Percentiles rank a stretch among this genome's conserved stretches.
phyloP scores from a whole-genome alignment of 2,329 filamentous ascomycete genomes.

The Fusarium sp. region DNA sequence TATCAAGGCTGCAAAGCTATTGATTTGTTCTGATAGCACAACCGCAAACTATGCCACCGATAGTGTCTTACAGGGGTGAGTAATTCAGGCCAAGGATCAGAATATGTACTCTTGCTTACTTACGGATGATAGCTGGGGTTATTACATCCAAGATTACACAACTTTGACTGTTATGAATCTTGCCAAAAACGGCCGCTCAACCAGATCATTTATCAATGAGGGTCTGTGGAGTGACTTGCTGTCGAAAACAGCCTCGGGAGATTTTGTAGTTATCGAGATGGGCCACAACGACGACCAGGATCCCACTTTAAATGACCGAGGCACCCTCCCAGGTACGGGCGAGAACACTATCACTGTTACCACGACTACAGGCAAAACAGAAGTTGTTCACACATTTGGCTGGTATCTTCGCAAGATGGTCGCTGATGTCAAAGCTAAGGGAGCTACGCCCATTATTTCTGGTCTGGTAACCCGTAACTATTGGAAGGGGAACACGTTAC shows the following conservation, averaged over 20 bases:
- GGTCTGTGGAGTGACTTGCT: not conserved
- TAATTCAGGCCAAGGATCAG: not conserved
- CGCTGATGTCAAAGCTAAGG: not conserved
- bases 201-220: not conserved
- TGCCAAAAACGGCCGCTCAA: not conserved
- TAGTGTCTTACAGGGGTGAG: not conserved
- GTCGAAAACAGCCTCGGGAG: not conserved
- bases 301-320: not conserved
- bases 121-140: not conserved
- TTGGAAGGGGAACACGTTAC: not conserved
- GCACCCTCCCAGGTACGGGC: not conserved
- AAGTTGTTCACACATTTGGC: not conserved
- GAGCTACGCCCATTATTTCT: not conserved
- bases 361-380: not conserved
- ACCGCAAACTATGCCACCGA: not conserved
- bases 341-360: not conserved
- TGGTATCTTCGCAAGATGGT: not conserved
- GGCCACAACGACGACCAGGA: not conserved
- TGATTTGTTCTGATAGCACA: not conserved
- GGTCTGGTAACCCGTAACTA: not conserved
- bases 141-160: not conserved
- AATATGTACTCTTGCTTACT: not conserved
- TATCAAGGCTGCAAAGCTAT: not conserved
- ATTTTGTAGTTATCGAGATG: not conserved
- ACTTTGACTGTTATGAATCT: not conserved